Evolutionary conservation across 495 filamentous ascomycete genomes (phyloP).

Genomic region (Letharia columbiana): DNA sequence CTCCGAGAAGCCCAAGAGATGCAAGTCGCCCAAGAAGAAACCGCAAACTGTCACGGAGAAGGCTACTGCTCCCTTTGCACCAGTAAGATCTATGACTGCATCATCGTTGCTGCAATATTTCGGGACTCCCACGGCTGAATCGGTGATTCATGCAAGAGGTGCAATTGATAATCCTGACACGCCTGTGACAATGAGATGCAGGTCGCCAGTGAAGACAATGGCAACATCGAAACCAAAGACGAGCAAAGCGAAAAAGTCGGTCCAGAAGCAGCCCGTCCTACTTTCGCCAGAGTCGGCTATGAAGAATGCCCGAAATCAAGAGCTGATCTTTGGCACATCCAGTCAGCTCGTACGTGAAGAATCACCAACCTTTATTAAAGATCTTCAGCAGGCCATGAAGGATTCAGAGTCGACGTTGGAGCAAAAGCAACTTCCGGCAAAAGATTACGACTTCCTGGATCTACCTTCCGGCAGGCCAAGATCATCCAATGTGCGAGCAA

Average conservation of each 20-base stretch:
- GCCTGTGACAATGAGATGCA: conserved; percentile 23
- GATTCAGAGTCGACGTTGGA: conserved; percentile 40
- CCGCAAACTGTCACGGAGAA: conserved; percentile 75
- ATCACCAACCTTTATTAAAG: conserved; percentile 56
- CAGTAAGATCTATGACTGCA: conserved; percentile 27
- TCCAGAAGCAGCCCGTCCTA: conserved; percentile 45
- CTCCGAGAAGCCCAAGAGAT: conserved; percentile 36
- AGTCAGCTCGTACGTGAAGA: conserved; percentile 78
- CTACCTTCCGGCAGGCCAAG: background rate
- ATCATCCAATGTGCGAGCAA: conserved; percentile 26
- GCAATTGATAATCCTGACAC: conserved; percentile 19
- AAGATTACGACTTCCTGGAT: background rate
- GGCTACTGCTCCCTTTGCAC: conserved; percentile 67
- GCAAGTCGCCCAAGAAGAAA: conserved; percentile 59
- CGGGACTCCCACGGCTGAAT: conserved; percentile 4
- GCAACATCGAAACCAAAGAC: conserved; percentile 31
- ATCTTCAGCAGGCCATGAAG: conserved; percentile 62
- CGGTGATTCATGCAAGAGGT: background rate
- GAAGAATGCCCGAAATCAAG: conserved; percentile 59
- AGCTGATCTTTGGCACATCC: conserved; percentile 85
- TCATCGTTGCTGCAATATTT: conserved; percentile 32
- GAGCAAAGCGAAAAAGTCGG: conserved; percentile 31
- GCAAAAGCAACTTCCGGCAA: background rate
- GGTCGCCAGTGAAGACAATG: conserved; percentile 25
- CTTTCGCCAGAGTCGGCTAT: conserved; percentile 67